A percentile compares a stretch with the other conserved stretches of the same genome.
Evolutionary conservation across 495 filamentous ascomycete genomes (phyloP).

Genomic region (Chaetomium tenue): DNA sequence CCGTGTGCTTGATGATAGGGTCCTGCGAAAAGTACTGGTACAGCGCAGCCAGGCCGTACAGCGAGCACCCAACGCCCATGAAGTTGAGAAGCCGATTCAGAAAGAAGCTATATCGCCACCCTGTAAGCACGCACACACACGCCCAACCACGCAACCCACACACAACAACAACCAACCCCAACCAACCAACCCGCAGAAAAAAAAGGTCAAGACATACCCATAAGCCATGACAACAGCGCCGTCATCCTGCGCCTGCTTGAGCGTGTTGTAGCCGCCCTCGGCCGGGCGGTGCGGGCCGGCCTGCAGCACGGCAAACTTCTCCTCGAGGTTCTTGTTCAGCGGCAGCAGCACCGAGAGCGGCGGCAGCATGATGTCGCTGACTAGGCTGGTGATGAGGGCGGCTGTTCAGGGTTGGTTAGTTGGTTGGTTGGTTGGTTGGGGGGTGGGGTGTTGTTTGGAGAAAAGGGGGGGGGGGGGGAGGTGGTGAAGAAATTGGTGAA

Average conservation of each 20-base stretch:
- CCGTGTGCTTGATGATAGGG: conserved; percentile 66
- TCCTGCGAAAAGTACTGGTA: conserved; percentile 63
- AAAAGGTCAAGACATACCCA: conserved; percentile 46
- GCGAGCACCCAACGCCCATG: conserved; percentile 59
- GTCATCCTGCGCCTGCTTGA: conserved; percentile 64
- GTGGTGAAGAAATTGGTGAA: too few relatives aligned
- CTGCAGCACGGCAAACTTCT: conserved; percentile 69
- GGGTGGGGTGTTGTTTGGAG: background rate
- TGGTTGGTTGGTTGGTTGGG: too few relatives aligned
- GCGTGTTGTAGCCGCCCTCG: conserved; percentile 62
- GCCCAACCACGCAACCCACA: too few relatives aligned
- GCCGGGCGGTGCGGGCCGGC: conserved; percentile 52
- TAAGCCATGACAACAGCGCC: conserved; percentile 71
- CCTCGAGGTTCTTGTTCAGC: conserved; percentile 67
- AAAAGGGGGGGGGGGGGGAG: background rate
- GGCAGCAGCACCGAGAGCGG: conserved; percentile 67
- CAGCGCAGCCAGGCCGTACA: conserved; percentile 64
- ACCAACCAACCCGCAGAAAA: too few relatives aligned
- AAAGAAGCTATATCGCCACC: conserved; percentile 50
- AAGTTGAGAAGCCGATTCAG: conserved; percentile 66
- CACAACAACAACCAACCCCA: too few relatives aligned
- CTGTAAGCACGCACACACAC: too few relatives aligned
- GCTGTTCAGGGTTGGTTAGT: background rate
- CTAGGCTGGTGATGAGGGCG: conserved; percentile 67
- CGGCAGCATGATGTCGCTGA: conserved; percentile 67